Evolutionary conservation across 148 eudicot genomes (phyloP).

Genomic region (Oxyria digyna): DNA sequence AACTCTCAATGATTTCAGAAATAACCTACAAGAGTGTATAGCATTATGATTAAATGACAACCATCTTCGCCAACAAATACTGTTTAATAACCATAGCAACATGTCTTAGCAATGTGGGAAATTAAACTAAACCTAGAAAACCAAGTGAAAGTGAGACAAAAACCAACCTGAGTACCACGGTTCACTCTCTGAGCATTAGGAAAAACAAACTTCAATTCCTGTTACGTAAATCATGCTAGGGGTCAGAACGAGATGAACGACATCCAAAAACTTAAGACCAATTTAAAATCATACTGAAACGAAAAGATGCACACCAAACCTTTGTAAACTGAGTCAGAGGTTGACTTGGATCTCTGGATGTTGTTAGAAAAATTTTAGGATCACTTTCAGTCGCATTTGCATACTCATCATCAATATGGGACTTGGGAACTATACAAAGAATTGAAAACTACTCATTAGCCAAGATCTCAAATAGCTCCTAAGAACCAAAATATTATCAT

Average conservation of each 20-base stretch:
- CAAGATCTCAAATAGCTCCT: neutral
- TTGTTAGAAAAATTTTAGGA: conserved; percentile 85
- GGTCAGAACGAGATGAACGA: neutral
- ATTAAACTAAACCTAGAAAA: no score
- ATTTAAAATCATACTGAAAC: neutral
- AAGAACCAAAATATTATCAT: neutral
- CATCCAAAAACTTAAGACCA: neutral
- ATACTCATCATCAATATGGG: conserved; percentile 89
- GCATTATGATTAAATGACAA: no score
- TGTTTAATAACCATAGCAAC: neutral
- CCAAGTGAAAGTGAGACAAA: no score
- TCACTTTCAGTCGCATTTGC: conserved; percentile 73
- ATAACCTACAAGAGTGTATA: conserved; percentile 35
- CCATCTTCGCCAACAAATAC: neutral
- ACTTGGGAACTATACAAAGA: conserved; percentile 45
- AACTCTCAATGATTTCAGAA: conserved; percentile 76
- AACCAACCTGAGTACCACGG: conserved; percentile 90
- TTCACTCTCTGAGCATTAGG: conserved; percentile 88
- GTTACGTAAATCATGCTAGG: conserved; percentile 7
- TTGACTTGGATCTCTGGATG: conserved; percentile 93
- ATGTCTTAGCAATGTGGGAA: no score
- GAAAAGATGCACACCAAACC: conserved; percentile 28
- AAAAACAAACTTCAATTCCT: conserved; percentile 89
- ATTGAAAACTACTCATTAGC: neutral
- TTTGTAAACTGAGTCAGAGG: conserved; percentile 85